Evolutionary conservation across 2,329 filamentous ascomycete species (phyloP).

Genomic region (Calonectria hawksworthii): DNA sequence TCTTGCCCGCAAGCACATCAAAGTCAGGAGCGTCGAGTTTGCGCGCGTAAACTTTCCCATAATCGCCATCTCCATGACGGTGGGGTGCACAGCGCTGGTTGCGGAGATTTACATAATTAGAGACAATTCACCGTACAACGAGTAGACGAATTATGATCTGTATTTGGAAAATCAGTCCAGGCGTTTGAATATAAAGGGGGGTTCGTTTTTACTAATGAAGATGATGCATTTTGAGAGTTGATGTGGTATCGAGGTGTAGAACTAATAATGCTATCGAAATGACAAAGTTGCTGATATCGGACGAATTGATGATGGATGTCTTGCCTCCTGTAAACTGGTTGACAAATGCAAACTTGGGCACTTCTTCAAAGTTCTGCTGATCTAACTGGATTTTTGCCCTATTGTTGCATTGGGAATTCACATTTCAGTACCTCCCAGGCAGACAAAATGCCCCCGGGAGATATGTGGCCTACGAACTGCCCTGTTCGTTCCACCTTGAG

Average conservation of each 20-base stretch:
- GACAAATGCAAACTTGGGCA: too few relatives aligned
- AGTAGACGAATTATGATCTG: not conserved
- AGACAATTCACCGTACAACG: conserved; percentile 31
- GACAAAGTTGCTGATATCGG: not conserved
- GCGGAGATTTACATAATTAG: conserved; percentile 72
- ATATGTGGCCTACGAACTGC: not conserved
- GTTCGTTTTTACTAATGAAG: not conserved
- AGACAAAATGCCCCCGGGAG: not conserved
- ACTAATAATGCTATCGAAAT: not conserved
- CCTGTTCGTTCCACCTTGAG: not conserved
- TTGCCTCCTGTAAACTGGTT: not conserved
- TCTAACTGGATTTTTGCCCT: not conserved
- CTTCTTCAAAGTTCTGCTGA: not conserved
- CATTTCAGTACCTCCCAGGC: not conserved
- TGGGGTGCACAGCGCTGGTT: conserved; percentile 72
- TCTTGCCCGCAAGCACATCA: conserved; percentile 76
- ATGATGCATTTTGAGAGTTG: not conserved
- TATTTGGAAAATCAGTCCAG: not conserved
- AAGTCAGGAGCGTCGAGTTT: conserved; percentile 74
- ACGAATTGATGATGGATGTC: not conserved
- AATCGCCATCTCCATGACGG: conserved; percentile 76
- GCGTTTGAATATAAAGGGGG: not conserved
- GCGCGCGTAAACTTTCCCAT: conserved; percentile 78
- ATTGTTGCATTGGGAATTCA: not conserved
- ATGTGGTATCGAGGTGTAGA: not conserved